Evolutionary conservation across 805 yeast species (phyloP).

Genomic region (Priceomyces castillae): DNA sequence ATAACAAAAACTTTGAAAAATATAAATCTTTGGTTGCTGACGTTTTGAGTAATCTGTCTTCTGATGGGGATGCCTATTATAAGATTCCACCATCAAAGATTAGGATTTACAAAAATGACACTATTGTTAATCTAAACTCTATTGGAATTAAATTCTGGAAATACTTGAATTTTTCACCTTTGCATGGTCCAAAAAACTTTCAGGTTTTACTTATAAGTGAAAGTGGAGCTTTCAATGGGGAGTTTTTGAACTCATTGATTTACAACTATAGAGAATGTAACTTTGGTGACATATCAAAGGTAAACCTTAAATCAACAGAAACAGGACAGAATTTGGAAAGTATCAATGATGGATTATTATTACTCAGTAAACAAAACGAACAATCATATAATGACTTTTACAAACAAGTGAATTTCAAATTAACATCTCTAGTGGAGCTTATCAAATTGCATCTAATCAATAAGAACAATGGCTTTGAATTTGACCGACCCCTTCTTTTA

Average conservation of each 20-base stretch:
- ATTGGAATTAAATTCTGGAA: constrained; percentile 56
- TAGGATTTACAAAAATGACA: constrained; percentile 32
- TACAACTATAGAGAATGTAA: constrained; percentile 47
- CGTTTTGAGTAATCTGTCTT: constrained; percentile 9
- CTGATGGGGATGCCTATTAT: constrained; percentile 22
- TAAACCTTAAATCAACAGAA: constrained; percentile 28
- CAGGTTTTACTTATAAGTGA: constrained; percentile 49
- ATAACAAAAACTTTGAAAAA: constrained; percentile 17
- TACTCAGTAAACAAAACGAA: constrained; percentile 20
- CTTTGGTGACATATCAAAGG: constrained; percentile 44
- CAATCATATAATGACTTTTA: constrained; percentile 27
- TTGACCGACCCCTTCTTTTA: constrained; percentile 48
- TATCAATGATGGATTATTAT: constrained; percentile 27
- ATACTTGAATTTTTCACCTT: constrained; percentile 54
- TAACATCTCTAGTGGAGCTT: constrained; percentile 33
- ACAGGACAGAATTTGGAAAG: constrained; percentile 27
- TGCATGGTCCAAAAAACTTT: constrained; percentile 48
- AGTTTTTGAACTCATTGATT: constrained; percentile 41
- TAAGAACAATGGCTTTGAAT: constrained; percentile 40
- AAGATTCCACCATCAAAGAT: constrained; percentile 25
- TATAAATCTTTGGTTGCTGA: constrained; percentile 20
- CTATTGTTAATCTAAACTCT: constrained; percentile 44
- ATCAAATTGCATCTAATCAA: constrained; percentile 39
- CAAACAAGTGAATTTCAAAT: constrained; percentile 26
- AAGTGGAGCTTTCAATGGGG: constrained; percentile 22